These are phyloP conservation scores for Metschnikowia vanudenii DNA, from an alignment of 805 yeast genomes.

Conservation along the genomic window DNA sequence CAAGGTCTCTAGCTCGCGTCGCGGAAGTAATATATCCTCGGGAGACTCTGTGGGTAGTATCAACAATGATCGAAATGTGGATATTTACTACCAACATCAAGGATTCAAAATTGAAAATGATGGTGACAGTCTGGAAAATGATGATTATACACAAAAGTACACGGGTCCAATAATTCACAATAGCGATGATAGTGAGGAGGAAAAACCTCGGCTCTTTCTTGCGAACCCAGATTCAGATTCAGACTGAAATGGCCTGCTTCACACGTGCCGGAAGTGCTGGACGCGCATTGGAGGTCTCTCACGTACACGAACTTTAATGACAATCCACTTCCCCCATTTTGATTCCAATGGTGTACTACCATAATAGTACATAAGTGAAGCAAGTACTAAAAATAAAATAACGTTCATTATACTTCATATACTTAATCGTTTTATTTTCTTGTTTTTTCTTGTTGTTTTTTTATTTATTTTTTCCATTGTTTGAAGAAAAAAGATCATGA, in stretches of 20 bases:
- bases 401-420: too few species aligned
- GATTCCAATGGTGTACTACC: too few species aligned
- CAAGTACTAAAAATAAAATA: too few species aligned
- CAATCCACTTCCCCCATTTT: too few species aligned
- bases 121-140: conserved; percentile 22
- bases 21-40: conserved; percentile 24
- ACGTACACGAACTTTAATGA: too few species aligned
- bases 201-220: conserved; percentile 46
- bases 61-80: conserved; percentile 24
- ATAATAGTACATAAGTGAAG: too few species aligned
- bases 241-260: conserved; percentile 21
- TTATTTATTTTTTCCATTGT: too few species aligned
- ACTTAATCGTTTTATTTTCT: too few species aligned
- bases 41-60: conserved; percentile 32
- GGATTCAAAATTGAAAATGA: conserved; percentile 32
- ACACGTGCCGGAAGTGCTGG: too few species aligned
- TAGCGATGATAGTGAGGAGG: conserved; percentile 31
- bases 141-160: conserved; percentile 6
- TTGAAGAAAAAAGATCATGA: too few species aligned
- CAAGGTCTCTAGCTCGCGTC: conserved; percentile 16
- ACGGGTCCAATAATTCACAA: conserved; percentile 13
- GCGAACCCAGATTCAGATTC: conserved; percentile 56
- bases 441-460: too few species aligned
- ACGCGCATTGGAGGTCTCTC: too few species aligned
- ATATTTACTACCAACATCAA: conserved; percentile 43